Base-by-base conservation (phyloP, 2,329 filamentous ascomycete genomes). In the Fusarium nodosum region DNA sequence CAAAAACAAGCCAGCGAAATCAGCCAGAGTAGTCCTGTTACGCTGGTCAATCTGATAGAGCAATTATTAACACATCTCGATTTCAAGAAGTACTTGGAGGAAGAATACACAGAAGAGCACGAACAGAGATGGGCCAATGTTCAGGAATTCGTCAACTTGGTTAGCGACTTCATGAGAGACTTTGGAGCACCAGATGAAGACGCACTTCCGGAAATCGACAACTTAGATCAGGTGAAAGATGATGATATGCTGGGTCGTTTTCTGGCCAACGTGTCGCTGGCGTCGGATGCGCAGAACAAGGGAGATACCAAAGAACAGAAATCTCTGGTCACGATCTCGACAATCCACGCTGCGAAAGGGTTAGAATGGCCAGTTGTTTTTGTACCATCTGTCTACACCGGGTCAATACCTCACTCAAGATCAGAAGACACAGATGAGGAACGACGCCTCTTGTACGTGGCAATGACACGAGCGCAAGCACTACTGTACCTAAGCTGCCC, bases 341-440 rank as follows among this genome's bases (percentile, higher is more conserved):
- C 95, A 0, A 97, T 99, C 13, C 95, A 99, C 77, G 94, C 94
- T 1, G 93, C 95, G 4, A 99, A 99, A 79, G 95, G 95, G 5
- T 84, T 99, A 1, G 95, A 99, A 78, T 99, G 96, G 96, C 95
- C 95, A 0, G 86, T 97, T 2, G 93, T 98, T 1, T 98, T 98
- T 77, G 90, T 98, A 18, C 94, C 96, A 8, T 93, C 92, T 2
- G 91, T 93, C 28, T 97, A 97, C 76, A 89, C 94, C 47, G 96
- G 95, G 1, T 95, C 91, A 3, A 97, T 98, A 62, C 95, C 95
- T 7, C 95, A 98, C 77, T 91, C 90, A 3, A 87, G 94, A 71
- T 88, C 94, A 2, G 94, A 97, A 46, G 93, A 98, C 76, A 84
- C 86, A 5, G 91, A 95, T 59, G 95, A 99, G 79, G 95, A 99